Conservation (phyloP, 192 early-diverging fungal species). For the Coemansia sp. region DNA sequence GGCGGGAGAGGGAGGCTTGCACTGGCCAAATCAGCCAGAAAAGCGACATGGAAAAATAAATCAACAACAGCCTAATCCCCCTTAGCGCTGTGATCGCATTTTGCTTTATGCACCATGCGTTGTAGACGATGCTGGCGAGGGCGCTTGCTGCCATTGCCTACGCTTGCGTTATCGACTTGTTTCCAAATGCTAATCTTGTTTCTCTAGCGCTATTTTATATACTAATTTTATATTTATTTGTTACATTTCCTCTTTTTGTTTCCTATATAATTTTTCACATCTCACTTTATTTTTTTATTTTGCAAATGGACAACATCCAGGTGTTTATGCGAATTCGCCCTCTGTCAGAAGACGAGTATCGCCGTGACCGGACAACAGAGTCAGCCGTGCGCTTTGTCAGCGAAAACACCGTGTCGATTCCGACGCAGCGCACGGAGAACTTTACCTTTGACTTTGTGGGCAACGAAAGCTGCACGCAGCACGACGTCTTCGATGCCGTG, state of each 20-base stretch:
- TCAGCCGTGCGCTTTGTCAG: slow-evolving; percentile 49
- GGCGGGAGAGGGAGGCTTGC: too few relatives aligned
- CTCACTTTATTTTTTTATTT: not conserved
- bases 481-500: slow-evolving; percentile 52
- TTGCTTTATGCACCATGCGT: too few relatives aligned
- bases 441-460: slow-evolving; percentile 68
- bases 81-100: too few relatives aligned
- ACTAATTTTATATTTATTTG: too few relatives aligned
- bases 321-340: slow-evolving; percentile 60
- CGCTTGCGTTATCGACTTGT: too few relatives aligned
- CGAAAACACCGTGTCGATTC: slow-evolving; percentile 47
- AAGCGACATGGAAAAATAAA: too few relatives aligned
- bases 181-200: too few relatives aligned
- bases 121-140: too few relatives aligned
- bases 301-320: slow-evolving; percentile 56
- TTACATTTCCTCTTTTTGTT: not conserved
- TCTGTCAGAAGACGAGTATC: slow-evolving; percentile 48
- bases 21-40: too few relatives aligned
- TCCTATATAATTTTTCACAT: slow-evolving; percentile 6
- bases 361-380: slow-evolving; percentile 40
- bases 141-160: too few relatives aligned
- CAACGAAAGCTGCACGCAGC: slow-evolving; percentile 53
- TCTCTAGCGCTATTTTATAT: too few relatives aligned
- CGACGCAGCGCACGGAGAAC: slow-evolving; percentile 57
- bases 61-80: too few relatives aligned